Base-by-base conservation (phyloP, 2,329 filamentous ascomycete genomes). In the Cyanodermella asteris region DNA sequence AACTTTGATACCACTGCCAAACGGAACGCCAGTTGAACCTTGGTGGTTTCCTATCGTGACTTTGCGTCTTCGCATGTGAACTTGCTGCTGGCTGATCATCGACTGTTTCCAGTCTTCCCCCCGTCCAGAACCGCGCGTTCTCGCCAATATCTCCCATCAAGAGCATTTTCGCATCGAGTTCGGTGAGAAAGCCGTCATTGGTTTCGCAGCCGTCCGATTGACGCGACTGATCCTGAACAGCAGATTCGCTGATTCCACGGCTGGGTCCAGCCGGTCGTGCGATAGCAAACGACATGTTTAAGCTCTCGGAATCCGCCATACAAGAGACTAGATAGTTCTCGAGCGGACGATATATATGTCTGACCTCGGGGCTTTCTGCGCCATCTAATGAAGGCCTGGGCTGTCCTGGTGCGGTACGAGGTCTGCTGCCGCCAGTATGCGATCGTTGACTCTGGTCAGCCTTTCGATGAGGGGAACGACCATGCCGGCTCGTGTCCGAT, bases 51-150 rank as follows among this genome's bases (percentile, higher is more conserved):
- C 58, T 51, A 21, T 51, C 66, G 6, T 72, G 62, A 11, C 13
- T 27, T 8, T 28, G 26, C 22, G 26, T 26, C 9, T 13, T 21
- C 11, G 5, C 22, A 38, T 37, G 9, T 36, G 35, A 16, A 39
- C 38, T 6, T 39, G 29, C 9, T 33, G 36, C n/a, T n/a, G n/a
- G n/a, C n/a, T n/a, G n/a, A n/a, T n/a, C n/a, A n/a, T n/a, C n/a
- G n/a, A n/a, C n/a, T n/a, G n/a, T n/a, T n/a, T n/a, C n/a, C n/a
- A n/a, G n/a, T n/a, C n/a, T n/a, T n/a, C n/a, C 59, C 2, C 72
- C 74, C 23, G 72, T 70, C 75, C 76, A 84, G 77, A 75, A 84
- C 6, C 63, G 64, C 3, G 74, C 76, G 40, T 87, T 87, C 41
- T 87, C 77, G 1, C 71, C 73, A 35, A 82, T 59, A 38, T 82